Evolutionary conservation across 164 flowering plant genomes (phyloP).

Genomic region (Piper longum): DNA sequence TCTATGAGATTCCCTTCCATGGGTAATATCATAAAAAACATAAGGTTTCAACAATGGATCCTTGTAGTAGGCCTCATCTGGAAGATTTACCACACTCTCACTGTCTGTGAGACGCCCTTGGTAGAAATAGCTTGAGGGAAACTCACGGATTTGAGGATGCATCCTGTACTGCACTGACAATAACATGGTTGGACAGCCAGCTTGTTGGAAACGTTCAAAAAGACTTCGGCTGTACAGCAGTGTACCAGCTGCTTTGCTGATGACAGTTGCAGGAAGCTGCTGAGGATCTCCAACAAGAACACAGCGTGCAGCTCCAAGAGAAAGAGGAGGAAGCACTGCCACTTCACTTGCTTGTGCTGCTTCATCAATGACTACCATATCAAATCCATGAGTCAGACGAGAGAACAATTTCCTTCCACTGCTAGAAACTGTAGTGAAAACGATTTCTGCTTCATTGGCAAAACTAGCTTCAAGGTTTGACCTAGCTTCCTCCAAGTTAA

Average conservation of each 20-base stretch:
- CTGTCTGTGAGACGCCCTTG: constrained; percentile 93
- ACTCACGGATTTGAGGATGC: constrained; percentile 96
- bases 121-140: constrained; percentile 89
- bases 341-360: constrained; percentile 99
- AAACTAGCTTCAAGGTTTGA: constrained; percentile 92
- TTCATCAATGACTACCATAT: constrained; percentile 97
- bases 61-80: constrained; percentile 74
- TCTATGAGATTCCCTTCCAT: constrained; percentile 90
- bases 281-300: constrained; percentile 99
- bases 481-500: constrained; percentile 83
- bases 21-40: constrained; percentile 65
- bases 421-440: constrained; percentile 92
- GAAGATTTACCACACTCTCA: constrained; percentile 55
- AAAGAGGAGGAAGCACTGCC: constrained; percentile 78
- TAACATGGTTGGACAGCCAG: constrained; percentile 90
- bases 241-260: constrained; percentile 94
- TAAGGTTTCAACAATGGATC: constrained; percentile 74
- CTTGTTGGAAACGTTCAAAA: constrained; percentile 92
- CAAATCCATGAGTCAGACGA: constrained; percentile 90
- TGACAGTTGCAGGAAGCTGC: constrained; percentile 98
- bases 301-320: constrained; percentile 91
- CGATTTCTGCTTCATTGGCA: constrained; percentile 97
- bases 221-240: constrained; percentile 87
- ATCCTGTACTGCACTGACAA: constrained; percentile 89
- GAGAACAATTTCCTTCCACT: constrained; percentile 91